phyloP scores from a whole-genome alignment of 768 basidiomycete genomes.

The Gloeopeniophorella convolvens region DNA sequence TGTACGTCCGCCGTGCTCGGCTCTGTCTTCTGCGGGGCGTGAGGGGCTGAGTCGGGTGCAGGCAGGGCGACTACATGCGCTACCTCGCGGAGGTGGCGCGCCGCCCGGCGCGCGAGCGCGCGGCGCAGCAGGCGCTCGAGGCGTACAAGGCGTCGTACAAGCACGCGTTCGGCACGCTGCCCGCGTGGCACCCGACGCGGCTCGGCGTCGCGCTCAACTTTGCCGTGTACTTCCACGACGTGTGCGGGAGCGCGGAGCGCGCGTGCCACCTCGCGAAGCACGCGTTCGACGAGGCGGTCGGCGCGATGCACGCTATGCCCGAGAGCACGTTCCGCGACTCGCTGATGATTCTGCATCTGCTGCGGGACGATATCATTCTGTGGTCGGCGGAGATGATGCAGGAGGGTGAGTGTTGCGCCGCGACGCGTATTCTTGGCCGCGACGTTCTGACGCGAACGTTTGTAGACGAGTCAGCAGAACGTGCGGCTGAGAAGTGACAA shows the following conservation, averaged over 20 bases:
- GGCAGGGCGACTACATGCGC: constrained; percentile 88
- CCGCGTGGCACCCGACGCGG: constrained; percentile 77
- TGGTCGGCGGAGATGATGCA: constrained; percentile 75
- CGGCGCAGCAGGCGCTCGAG: constrained; percentile 70
- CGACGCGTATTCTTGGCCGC: no score
- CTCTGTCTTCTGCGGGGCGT: constrained; percentile 4
- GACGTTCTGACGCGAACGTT: neutral
- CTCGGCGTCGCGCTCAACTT: constrained; percentile 88
- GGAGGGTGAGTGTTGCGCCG: constrained; percentile 32
- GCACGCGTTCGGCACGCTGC: constrained; percentile 69
- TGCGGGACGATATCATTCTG: constrained; percentile 79
- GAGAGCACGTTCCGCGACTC: constrained; percentile 65
- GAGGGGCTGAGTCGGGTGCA: constrained; percentile 24
- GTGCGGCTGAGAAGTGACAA: neutral
- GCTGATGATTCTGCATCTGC: constrained; percentile 73
- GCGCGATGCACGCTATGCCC: constrained; percentile 28
- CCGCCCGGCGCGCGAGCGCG: constrained; percentile 58
- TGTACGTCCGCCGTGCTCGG: constrained; percentile 40
- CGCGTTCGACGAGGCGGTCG: constrained; percentile 86
- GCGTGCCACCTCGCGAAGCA: constrained; percentile 88
- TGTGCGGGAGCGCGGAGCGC: constrained; percentile 75
- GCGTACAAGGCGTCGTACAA: constrained; percentile 84
- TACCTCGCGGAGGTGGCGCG: constrained; percentile 85
- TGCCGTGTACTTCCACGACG: constrained; percentile 91
- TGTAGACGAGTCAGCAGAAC: constrained; percentile 6